Conservation (phyloP, 495 filamentous ascomycete species). For the Aspergillus incahuasiensis region DNA sequence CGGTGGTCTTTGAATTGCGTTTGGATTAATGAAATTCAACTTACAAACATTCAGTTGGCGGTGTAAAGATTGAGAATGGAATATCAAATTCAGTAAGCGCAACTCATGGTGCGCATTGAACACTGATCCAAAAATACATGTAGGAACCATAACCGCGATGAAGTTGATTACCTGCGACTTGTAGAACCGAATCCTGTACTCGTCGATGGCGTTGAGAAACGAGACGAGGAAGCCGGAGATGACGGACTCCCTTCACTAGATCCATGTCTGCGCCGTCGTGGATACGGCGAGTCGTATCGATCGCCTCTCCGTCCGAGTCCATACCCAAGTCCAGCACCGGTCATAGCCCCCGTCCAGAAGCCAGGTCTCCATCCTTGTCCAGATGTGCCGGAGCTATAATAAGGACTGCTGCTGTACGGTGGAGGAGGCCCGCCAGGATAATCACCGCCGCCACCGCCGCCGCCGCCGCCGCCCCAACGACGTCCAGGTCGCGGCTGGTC, state of each 20-base stretch:
- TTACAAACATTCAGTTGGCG: neutral
- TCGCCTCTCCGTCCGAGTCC: conserved; percentile 53
- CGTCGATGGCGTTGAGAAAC: conserved; percentile 52
- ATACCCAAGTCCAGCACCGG: conserved; percentile 69
- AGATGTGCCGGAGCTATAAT: conserved; percentile 23
- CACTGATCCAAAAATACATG: neutral
- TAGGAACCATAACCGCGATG: neutral
- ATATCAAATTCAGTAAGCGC: neutral
- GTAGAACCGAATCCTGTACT: conserved; percentile 92
- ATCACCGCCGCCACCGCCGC: conserved; percentile 45
- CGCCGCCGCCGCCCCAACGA: conserved; percentile 43
- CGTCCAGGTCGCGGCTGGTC: conserved; percentile 11
- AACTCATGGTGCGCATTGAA: neutral
- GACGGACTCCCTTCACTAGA: conserved; percentile 51
- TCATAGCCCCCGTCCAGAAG: conserved; percentile 76
- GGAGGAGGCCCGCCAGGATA: conserved; percentile 57
- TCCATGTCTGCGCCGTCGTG: conserved; percentile 28
- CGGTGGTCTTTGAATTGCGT: neutral
- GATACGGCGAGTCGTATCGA: conserved; percentile 11
- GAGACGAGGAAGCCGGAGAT: conserved; percentile 33
- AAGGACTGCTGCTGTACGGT: conserved; percentile 43
- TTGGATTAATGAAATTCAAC: neutral
- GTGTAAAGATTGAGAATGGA: neutral
- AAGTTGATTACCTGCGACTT: conserved; percentile 54
- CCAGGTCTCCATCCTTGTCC: conserved; percentile 72